Evolutionary conservation across 441 rosid species (phyloP), one percentile per base, ranked within the genome.

Genomic region (Sinapis alba): DNA sequence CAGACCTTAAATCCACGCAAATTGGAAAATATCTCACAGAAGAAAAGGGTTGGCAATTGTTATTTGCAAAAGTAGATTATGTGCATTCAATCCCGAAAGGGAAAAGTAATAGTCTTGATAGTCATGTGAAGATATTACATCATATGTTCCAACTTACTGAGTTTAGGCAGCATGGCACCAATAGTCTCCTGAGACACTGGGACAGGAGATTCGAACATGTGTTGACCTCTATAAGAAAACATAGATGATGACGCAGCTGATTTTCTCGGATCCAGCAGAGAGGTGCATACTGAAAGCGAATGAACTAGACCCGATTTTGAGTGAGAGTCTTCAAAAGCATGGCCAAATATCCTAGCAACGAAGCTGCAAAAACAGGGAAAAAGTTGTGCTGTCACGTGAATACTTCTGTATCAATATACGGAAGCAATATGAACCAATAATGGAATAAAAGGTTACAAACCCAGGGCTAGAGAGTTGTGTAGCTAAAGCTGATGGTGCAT

Each of bases 271-370:
- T 96, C 98, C 87, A 92, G 75, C 86, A 94, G 77, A 38, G 97
- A 89, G 72, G 90, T 90, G 79, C 98, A 94, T 58, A 94, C 99
- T 45, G 99, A 92, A 57, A 95, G 93, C 12, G 98, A 86, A 79
- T 95, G 81, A 59, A 95, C 94, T 78, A 90, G 99, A 54, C 93
- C 87, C 74, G 98, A 89, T 80, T 89, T 89, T 47, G 97, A 92
- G 69, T 81, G 83, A 23, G 99, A 89, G 84, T 88, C 97, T 82
- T 92, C 97, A 83, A 95, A 58, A 27, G 94, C 99, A 80, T 92
- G 99, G 54, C 81, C 80, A 79, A 95, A 90, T 74, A 95, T 92
- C 81, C 96, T 87, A 66, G 88, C 88, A 77, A 95, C 89, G 68
- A 65, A 73, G 60, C 77, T 73, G 58, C 58, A 65, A 26, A 64